A percentile compares a stretch with the other conserved stretches of the same genome.
These are phyloP conservation scores for Phytophthora boehmeriae DNA, from an alignment of 352 stramenopile species.

Conservation along the genomic window DNA sequence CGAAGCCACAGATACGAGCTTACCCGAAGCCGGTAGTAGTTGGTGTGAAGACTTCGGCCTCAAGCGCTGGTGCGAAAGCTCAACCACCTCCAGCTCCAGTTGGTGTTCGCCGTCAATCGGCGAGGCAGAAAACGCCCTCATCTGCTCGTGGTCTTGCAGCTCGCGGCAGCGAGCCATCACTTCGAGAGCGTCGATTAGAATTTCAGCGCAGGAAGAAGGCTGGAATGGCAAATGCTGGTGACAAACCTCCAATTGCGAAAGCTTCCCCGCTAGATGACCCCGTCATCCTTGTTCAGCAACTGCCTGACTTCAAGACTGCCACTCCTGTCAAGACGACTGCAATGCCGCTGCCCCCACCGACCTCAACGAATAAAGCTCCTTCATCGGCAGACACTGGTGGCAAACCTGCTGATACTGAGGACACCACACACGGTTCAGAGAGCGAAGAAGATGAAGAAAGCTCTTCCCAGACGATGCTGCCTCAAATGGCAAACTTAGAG, in stretches of 20 bases:
- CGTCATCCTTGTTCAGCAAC: conserved; percentile 74
- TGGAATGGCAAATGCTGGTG: conserved; percentile 11
- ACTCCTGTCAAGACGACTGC: not conserved
- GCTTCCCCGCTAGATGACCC: conserved; percentile 60
- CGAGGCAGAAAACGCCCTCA: conserved; percentile 17
- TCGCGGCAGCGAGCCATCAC: conserved; percentile 15
- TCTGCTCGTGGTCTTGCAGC: conserved; percentile 7
- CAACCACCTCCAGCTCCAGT: conserved; percentile 25
- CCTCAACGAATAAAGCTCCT: conserved; percentile 17
- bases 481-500: conserved; percentile 52
- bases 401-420: conserved; percentile 8
- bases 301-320: conserved; percentile 41
- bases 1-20: conserved; percentile 12
- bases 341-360: conserved; percentile 28
- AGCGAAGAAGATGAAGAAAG: conserved; percentile 25
- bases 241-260: not conserved
- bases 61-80: conserved; percentile 6
- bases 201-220: conserved; percentile 50
- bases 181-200: conserved; percentile 31
- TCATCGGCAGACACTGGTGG: conserved; percentile 14
- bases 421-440: not conserved
- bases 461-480: conserved; percentile 18
- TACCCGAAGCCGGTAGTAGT: conserved; percentile 28
- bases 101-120: conserved; percentile 9
- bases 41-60: conserved; percentile 9